Conservation (phyloP, 169 alveolate species). For the Ichthyophthirius multifiliis region DNA sequence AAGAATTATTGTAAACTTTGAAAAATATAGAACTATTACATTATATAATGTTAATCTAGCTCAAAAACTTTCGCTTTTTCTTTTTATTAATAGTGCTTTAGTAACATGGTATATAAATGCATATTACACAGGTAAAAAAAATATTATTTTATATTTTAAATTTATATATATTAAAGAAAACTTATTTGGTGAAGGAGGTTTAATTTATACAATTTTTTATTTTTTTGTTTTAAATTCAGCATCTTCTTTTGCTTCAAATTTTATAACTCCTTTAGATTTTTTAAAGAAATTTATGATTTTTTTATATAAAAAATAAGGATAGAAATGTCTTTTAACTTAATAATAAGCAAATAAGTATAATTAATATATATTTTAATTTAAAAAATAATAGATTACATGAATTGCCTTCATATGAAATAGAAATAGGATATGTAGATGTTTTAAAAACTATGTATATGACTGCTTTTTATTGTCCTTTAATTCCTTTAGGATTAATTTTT, state of each 20-base stretch:
- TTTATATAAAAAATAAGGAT: conserved; percentile 2
- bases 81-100: conserved; percentile 2
- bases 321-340: conserved; percentile 14
- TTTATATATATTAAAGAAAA: background rate
- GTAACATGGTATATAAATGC: background rate
- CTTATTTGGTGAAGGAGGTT: conserved; percentile 26
- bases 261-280: conserved; percentile 11
- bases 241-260: background rate
- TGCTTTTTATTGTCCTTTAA: conserved; percentile 1
- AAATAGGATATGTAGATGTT: conserved; percentile 26
- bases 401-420: conserved; percentile 13
- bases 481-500: conserved; percentile 21
- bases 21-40: background rate
- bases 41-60: background rate
- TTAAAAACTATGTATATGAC: conserved; percentile 25
- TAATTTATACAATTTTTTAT: conserved; percentile 24
- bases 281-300: background rate
- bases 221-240: conserved; percentile 19
- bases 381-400: background rate
- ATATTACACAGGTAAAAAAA: background rate
- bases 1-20: background rate
- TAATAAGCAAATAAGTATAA: conserved; percentile 20
- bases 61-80: background rate
- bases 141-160: background rate
- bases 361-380: background rate